phyloP scores from a whole-genome alignment of 2,329 filamentous ascomycete genomes.

The Paecilomyces formosus region DNA sequence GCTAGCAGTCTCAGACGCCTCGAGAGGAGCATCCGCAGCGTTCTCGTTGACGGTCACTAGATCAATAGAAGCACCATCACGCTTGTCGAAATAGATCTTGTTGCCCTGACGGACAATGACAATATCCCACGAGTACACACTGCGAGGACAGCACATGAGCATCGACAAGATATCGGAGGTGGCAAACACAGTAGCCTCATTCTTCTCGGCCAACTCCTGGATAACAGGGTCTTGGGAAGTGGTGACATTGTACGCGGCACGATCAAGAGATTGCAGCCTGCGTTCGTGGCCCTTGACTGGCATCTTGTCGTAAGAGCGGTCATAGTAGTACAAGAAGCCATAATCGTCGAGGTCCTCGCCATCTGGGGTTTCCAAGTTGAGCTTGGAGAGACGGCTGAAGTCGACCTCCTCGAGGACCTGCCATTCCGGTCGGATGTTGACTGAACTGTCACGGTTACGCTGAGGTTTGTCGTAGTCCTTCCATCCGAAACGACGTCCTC shows the following conservation, averaged over 20 bases:
- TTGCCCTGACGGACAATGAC: slow-evolving; percentile 87
- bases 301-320: slow-evolving; percentile 88
- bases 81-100: slow-evolving; percentile 99
- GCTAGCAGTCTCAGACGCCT: slow-evolving; percentile 61
- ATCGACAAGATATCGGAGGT: slow-evolving; percentile 97
- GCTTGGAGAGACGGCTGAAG: slow-evolving; percentile 87
- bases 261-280: slow-evolving; percentile 81
- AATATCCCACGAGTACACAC: slow-evolving; percentile 97
- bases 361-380: slow-evolving; percentile 90
- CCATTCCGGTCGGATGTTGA: slow-evolving; percentile 96
- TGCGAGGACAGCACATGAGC: slow-evolving; percentile 97
- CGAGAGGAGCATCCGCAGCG: slow-evolving; percentile 86
- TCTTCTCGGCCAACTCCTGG: slow-evolving; percentile 90
- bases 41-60: slow-evolving; percentile 99
- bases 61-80: slow-evolving; percentile 87
- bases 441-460: slow-evolving; percentile 89
- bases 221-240: slow-evolving; percentile 94
- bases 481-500: slow-evolving; percentile 89
- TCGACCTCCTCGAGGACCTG: slow-evolving; percentile 95
- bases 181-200: slow-evolving; percentile 93
- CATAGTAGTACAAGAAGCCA: slow-evolving; percentile 98
- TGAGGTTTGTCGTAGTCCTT: slow-evolving; percentile 98
- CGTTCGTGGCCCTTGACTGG: slow-evolving; percentile 83
- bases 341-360: slow-evolving; percentile 94
- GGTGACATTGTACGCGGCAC: slow-evolving; percentile 95